phyloP scores from a whole-genome alignment of 1,139 yeast genomes.

The Hemisphaericaspora xylanilytica region DNA sequence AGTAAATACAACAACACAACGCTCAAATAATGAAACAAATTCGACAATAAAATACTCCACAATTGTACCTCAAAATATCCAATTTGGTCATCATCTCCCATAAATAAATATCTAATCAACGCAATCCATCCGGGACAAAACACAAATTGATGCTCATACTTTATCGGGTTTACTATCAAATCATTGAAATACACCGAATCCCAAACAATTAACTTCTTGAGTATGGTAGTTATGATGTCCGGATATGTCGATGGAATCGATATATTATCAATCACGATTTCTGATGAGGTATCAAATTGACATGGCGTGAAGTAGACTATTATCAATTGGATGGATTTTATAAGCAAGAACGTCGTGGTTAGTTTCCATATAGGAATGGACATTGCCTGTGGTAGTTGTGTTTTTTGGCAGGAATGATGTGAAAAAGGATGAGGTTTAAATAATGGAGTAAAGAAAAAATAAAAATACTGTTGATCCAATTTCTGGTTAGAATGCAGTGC shows the following conservation, averaged over 20 bases:
- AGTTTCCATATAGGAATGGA: conserved; percentile 11
- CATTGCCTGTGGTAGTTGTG: too few relatives aligned
- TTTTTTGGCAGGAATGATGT: background rate
- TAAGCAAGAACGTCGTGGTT: conserved; percentile 21
- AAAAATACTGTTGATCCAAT: background rate
- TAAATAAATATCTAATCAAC: conserved; percentile 32
- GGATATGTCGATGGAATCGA: conserved; percentile 5
- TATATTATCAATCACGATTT: conserved; percentile 20
- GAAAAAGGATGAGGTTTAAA: background rate
- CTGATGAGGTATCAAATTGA: conserved; percentile 42
- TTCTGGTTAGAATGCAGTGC: background rate
- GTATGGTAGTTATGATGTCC: conserved; percentile 17
- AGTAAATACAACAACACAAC: conserved; percentile 50
- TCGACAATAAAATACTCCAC: conserved; percentile 47
- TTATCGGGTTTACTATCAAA: conserved; percentile 47
- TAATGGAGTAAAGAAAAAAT: background rate
- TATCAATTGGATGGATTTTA: conserved; percentile 30
- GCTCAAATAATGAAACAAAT: conserved; percentile 51
- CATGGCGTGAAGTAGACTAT: conserved; percentile 33
- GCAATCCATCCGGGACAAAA: conserved; percentile 80
- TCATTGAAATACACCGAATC: conserved; percentile 78
- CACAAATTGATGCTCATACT: conserved; percentile 86
- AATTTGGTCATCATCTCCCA: conserved; percentile 18
- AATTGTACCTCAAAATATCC: conserved; percentile 46
- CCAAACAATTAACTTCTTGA: conserved; percentile 68